Conservation (phyloP, 371 early-diverging fungal species). For the Syncephalastrum sp. region DNA sequence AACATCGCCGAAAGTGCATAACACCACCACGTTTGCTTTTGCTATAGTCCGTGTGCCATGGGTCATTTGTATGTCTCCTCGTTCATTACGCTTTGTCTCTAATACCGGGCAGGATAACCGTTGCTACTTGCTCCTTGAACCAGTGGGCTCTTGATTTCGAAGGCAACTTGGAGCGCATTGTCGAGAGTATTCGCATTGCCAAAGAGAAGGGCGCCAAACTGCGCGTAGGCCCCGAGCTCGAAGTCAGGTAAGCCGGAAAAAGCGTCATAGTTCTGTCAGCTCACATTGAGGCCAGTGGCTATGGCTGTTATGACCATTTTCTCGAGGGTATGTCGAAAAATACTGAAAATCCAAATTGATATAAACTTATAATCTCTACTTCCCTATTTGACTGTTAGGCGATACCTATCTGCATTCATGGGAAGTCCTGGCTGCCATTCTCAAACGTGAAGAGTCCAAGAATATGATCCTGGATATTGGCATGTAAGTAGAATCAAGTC, state of each 20-base stretch:
- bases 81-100: background rate
- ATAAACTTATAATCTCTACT: too few relatives aligned
- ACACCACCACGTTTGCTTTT: too few relatives aligned
- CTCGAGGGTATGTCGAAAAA: slow-evolving; percentile 66
- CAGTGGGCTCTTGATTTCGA: slow-evolving; percentile 98
- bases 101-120: slow-evolving; percentile 48
- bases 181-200: slow-evolving; percentile 81
- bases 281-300: slow-evolving; percentile 67
- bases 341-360: background rate
- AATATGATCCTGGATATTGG: slow-evolving; percentile 92
- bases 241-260: slow-evolving; percentile 71
- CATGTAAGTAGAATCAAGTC: slow-evolving; percentile 62
- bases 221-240: slow-evolving; percentile 95
- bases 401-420: slow-evolving; percentile 95
- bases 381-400: slow-evolving; percentile 33
- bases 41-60: too few relatives aligned
- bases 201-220: slow-evolving; percentile 80
- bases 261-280: background rate
- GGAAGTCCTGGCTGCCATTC: slow-evolving; percentile 83
- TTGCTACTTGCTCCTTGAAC: slow-evolving; percentile 86
- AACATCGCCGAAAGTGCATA: too few relatives aligned
- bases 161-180: slow-evolving; percentile 87
- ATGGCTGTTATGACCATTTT: slow-evolving; percentile 98
- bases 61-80: too few relatives aligned
- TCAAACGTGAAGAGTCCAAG: slow-evolving; percentile 61